Percentiles rank a stretch among this genome's conserved stretches.
These are phyloP conservation scores for Sporothrix variecibatus DNA, from an alignment of 2,329 filamentous ascomycete genomes.

Conservation along the genomic window DNA sequence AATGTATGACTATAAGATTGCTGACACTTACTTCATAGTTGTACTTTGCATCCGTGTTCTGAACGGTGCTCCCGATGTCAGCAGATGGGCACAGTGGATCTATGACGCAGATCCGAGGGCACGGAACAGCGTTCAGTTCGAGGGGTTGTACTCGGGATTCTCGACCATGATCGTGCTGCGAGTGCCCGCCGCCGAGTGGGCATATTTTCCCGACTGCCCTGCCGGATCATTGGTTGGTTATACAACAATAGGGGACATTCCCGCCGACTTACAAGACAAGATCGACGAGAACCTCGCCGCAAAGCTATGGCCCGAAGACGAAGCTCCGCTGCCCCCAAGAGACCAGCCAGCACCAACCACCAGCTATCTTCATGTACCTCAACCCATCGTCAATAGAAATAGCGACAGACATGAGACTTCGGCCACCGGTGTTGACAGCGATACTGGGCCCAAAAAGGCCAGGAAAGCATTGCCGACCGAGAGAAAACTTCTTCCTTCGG, in stretches of 20 bases:
- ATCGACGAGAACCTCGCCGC: slow-evolving; percentile 29
- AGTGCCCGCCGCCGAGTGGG: slow-evolving; percentile 30
- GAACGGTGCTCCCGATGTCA: slow-evolving; percentile 22
- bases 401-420: background rate
- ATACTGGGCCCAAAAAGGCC: slow-evolving; percentile 20
- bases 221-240: slow-evolving; percentile 29
- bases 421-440: background rate
- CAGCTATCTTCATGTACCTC: background rate
- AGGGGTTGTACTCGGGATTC: slow-evolving; percentile 29
- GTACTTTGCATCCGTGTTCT: slow-evolving; percentile 31
- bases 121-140: slow-evolving; percentile 28
- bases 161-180: slow-evolving; percentile 31
- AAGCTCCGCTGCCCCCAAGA: background rate
- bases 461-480: slow-evolving; percentile 32
- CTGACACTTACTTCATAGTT: slow-evolving; percentile 20
- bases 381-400: background rate
- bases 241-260: slow-evolving; percentile 28
- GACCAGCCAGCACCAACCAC: background rate
- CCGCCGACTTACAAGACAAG: background rate
- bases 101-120: slow-evolving; percentile 21
- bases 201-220: slow-evolving; percentile 27
- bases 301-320: slow-evolving; percentile 28
- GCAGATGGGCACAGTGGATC: slow-evolving; percentile 32
- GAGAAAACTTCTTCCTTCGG: slow-evolving; percentile 29
- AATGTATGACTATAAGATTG: background rate